Evolutionary conservation across 2,329 filamentous ascomycete species (phyloP).

Genomic region (Plectosphaerella plurivora): DNA sequence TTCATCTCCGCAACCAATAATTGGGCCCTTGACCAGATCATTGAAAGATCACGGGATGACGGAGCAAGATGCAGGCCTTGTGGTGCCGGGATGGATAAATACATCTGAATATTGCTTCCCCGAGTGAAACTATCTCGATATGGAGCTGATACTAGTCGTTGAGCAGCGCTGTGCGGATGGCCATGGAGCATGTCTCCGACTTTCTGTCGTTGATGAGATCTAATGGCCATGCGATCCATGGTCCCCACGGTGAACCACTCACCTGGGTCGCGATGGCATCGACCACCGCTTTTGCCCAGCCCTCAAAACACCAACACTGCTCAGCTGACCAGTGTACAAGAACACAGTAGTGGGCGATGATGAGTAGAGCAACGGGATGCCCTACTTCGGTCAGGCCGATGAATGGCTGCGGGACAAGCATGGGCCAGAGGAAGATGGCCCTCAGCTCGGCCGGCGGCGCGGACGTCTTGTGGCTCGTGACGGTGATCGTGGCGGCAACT

Average conservation of each 20-base stretch:
- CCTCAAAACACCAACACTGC: background rate
- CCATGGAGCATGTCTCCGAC: no score
- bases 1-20: background rate
- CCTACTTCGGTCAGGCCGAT: background rate
- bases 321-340: constrained; percentile 31
- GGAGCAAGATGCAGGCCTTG: no score
- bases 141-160: no score
- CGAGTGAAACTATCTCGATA: no score
- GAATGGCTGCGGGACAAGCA: background rate
- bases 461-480: no score
- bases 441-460: background rate
- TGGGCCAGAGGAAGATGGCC: background rate
- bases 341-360: constrained; percentile 45
- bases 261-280: background rate
- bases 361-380: constrained; percentile 29
- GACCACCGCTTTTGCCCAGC: background rate
- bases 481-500: background rate
- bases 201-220: background rate
- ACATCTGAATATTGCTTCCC: no score
- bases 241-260: background rate
- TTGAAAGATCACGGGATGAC: background rate
- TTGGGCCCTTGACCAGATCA: constrained; percentile 3
- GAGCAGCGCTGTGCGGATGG: no score
- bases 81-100: no score
- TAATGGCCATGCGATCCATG: background rate